Percentiles rank a stretch among this genome's conserved stretches.
These are phyloP conservation scores for Talaromyces sp. DNA, from an alignment of 2,329 filamentous ascomycete species.

Conservation along the genomic window DNA sequence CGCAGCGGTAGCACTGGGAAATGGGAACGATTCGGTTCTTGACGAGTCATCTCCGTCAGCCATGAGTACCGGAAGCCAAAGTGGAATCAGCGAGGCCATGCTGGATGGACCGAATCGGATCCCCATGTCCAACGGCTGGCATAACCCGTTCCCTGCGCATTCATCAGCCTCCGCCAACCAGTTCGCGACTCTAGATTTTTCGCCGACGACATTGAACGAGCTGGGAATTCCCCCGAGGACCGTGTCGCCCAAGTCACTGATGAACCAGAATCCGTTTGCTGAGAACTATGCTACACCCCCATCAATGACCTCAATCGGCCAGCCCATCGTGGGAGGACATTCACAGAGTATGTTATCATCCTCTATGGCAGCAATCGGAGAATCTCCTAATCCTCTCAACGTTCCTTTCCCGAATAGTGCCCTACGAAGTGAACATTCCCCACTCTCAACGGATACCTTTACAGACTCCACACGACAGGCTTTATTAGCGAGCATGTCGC, in stretches of 20 bases:
- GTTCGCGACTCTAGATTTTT: conserved; percentile 71
- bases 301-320: conserved; percentile 73
- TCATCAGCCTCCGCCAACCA: conserved; percentile 66
- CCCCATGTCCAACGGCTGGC: conserved; percentile 64
- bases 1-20: conserved; percentile 70
- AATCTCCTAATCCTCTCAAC: conserved; percentile 51
- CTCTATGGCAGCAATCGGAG: conserved; percentile 47
- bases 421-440: conserved; percentile 61
- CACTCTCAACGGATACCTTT: conserved; percentile 66
- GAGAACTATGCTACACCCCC: conserved; percentile 80
- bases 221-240: conserved; percentile 70
- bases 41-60: conserved; percentile 95
- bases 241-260: conserved; percentile 74
- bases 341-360: conserved; percentile 55
- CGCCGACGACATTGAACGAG: conserved; percentile 74
- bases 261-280: conserved; percentile 67
- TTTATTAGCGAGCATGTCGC: conserved; percentile 63
- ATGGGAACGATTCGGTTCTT: conserved; percentile 74
- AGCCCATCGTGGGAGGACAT: conserved; percentile 68
- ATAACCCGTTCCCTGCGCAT: conserved; percentile 69
- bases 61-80: conserved; percentile 92
- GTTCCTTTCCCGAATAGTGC: conserved; percentile 61
- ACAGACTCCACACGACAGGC: conserved; percentile 68
- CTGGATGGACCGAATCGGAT: conserved; percentile 73
- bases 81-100: conserved; percentile 78